These are phyloP conservation scores for Neonectria hederae DNA, from an alignment of 2,329 filamentous ascomycete species.

Conservation along the genomic window DNA sequence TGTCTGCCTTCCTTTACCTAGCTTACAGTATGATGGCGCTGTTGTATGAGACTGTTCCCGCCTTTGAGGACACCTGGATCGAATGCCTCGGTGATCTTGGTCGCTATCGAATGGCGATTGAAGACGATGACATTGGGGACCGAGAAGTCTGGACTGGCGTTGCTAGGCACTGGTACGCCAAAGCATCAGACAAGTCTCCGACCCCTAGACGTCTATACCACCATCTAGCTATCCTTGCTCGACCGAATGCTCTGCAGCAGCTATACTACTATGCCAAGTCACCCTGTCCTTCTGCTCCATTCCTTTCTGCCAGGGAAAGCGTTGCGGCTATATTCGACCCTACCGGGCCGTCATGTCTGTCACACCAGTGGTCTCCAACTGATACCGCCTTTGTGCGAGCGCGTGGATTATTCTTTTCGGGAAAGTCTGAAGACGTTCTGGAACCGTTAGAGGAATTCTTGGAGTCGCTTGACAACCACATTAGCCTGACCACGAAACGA, in stretches of 20 bases:
- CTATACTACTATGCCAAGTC: conserved; percentile 76
- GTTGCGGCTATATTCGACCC: conserved; percentile 74
- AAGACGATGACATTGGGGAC: conserved; percentile 78
- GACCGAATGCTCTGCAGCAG: conserved; percentile 73
- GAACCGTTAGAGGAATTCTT: not conserved
- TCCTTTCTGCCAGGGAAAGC: conserved; percentile 70
- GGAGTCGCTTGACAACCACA: not conserved
- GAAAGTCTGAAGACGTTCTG: not conserved
- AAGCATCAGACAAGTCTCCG: conserved; percentile 79
- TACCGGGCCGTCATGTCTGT: conserved; percentile 50
- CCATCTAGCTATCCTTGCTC: conserved; percentile 80
- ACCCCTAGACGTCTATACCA: conserved; percentile 83
- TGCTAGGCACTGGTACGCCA: conserved; percentile 82
- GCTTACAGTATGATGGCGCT: conserved; percentile 90
- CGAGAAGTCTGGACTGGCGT: conserved; percentile 83
- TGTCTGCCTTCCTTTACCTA: conserved; percentile 88
- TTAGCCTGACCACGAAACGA: not conserved
- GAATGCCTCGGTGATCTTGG: conserved; percentile 88
- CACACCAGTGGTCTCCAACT: not conserved
- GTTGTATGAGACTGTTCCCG: conserved; percentile 81
- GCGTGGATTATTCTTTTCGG: not conserved
- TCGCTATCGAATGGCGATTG: conserved; percentile 86
- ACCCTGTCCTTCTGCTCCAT: conserved; percentile 72
- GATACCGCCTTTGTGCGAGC: not conserved
- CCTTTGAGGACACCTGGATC: conserved; percentile 90